A percentile compares a stretch with the other conserved stretches of the same genome.
Conservation (phyloP, 257 asterid genomes). For the Pogostemon cablin region DNA sequence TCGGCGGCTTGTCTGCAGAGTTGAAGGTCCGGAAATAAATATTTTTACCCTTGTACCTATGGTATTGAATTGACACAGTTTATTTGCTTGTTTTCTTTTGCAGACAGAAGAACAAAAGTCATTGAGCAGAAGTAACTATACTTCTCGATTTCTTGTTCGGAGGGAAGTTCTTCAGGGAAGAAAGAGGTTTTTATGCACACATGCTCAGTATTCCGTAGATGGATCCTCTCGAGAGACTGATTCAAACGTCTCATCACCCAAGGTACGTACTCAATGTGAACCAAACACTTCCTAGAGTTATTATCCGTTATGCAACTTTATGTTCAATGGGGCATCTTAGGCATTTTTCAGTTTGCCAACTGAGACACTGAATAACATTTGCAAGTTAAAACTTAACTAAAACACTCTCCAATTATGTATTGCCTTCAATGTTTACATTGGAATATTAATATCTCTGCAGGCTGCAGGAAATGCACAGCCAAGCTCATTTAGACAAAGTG, state of each 20-base stretch:
- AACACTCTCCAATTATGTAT: too few relatives aligned
- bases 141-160: slow-evolving; percentile 39
- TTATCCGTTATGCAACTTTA: neutral
- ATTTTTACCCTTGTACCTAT: neutral
- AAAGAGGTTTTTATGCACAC: slow-evolving; percentile 33
- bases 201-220: slow-evolving; percentile 20
- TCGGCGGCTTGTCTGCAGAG: slow-evolving; percentile 34
- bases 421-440: neutral
- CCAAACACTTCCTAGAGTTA: neutral
- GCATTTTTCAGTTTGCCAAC: too few relatives aligned
- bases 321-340: neutral
- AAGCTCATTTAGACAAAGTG: neutral
- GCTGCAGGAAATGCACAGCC: slow-evolving; percentile 29
- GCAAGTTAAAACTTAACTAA: too few relatives aligned
- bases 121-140: slow-evolving; percentile 39
- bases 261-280: slow-evolving; percentile 23
- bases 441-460: slow-evolving; percentile 25
- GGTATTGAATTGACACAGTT: neutral
- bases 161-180: slow-evolving; percentile 41
- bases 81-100: slow-evolving; percentile 25
- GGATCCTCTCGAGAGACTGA: neutral
- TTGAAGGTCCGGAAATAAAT: slow-evolving; percentile 33
- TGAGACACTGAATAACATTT: too few relatives aligned
- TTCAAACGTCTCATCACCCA: neutral
- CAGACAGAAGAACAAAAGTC: slow-evolving; percentile 42